A percentile compares a stretch with the other conserved stretches of the same genome.
Evolutionary conservation across 345 rosid genomes (phyloP).

Genomic region (Populus ilicifolia): DNA sequence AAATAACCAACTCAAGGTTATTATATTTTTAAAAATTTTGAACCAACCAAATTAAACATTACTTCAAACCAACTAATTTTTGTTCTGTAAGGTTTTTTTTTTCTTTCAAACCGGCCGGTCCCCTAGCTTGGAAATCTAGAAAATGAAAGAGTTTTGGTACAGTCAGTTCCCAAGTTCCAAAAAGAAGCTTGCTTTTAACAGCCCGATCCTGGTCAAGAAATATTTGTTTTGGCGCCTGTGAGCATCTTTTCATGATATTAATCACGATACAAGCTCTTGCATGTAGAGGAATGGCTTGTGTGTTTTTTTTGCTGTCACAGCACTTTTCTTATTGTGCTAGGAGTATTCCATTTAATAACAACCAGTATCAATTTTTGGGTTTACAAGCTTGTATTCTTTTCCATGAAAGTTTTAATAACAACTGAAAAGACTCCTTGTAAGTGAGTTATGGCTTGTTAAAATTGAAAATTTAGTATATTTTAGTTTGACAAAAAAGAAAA

Average conservation of each 20-base stretch:
- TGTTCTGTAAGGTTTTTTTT: too few species aligned
- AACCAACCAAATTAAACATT: too few species aligned
- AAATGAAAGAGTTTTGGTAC: conserved; percentile 65
- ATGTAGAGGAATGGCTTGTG: conserved; percentile 46
- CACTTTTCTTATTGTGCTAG: conserved; percentile 51
- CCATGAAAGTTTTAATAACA: conserved; percentile 78
- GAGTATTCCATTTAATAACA: conserved; percentile 64
- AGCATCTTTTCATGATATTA: conserved; percentile 80
- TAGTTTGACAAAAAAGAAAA: too few species aligned
- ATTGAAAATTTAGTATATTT: too few species aligned
- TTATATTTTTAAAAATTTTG: too few species aligned
- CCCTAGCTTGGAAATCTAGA: conserved; percentile 63
- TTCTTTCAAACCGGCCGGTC: too few species aligned
- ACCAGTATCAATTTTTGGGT: conserved; percentile 53
- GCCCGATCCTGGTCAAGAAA: conserved; percentile 81
- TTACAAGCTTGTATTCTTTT: conserved; percentile 71
- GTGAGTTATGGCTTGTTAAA: too few species aligned
- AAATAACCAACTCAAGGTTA: too few species aligned
- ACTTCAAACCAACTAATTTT: rapidly evolving
- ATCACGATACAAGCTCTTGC: conserved; percentile 63
- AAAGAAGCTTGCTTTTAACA: conserved; percentile 43
- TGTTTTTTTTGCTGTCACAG: conserved; percentile 43
- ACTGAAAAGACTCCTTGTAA: neutral
- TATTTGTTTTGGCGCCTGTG: conserved; percentile 49
- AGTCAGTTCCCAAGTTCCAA: conserved; percentile 59